Evolutionary conservation across 73 alveolate species (phyloP), one percentile per base, ranked within the genome.

Genomic region (Symbiodinium natans): DNA sequence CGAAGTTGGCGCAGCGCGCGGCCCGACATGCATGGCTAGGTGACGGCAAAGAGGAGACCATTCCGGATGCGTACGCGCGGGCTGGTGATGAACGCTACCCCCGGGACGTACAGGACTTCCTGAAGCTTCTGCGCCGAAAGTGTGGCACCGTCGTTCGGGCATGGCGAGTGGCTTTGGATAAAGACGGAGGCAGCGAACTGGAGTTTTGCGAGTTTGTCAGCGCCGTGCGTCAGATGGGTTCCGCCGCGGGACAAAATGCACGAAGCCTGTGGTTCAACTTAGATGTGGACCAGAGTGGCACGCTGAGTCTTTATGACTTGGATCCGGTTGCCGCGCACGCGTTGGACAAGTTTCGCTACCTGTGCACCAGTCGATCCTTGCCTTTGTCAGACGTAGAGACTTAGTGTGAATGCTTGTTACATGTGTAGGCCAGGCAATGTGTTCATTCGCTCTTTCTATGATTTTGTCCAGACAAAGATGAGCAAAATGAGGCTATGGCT

Each of bases 271-370:
- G 95, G 95, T 89, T 89, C 95, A 89, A 89, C 43, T 46, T 89
- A 43, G 95, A 89, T 41, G 95, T 89, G 86, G 95, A 89, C 46
- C 95, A 89, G 34, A 89, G 95, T 41, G 95, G 95, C 40, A 89
- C 95, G 36, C 46, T 89, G 46, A 89, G 95, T 33, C 95, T 89
- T 5, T 89, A 89, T 27, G 95, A 89, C 95, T 68, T 89, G 86
- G 95, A 89, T 33, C 95, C 95, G 17, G 63, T 41, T 4, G 95
- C 95, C 9, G 95, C 95, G 21, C 95, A 89, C 29, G 95, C 95
- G 19, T 43, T 89, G 86, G 95, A 89, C 86, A 89, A 89, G 73
- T 89, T 89, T 40, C 86, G 95, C 36, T 89, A 89, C 36, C 10
- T 89, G 23, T 89, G 95, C 73, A 89, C 95, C 68, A 89, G 95